Percentiles rank a stretch among this genome's conserved stretches.
These are phyloP conservation scores for Piromyces sp. DNA, from an alignment of 192 early-diverging fungal species.

Conservation along the genomic window DNA sequence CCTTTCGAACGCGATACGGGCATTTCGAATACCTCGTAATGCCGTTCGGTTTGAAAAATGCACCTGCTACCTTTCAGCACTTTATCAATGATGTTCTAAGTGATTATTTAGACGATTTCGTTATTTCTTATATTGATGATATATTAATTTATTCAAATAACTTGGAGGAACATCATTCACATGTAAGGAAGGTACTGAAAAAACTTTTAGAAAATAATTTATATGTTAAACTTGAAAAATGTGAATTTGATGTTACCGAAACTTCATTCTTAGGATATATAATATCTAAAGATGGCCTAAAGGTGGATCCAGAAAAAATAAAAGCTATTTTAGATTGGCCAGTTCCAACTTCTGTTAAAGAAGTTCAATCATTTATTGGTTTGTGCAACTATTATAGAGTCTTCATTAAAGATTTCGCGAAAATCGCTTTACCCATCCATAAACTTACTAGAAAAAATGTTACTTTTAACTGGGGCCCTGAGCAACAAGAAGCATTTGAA, in stretches of 20 bases:
- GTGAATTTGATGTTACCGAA: too few species aligned
- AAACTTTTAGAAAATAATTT: too few species aligned
- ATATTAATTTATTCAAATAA: neutral
- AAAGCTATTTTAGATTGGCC: slow-evolving; percentile 6
- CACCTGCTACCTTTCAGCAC: slow-evolving; percentile 31
- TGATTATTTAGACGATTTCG: slow-evolving; percentile 1
- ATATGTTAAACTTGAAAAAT: too few species aligned
- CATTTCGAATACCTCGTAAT: slow-evolving; percentile 33
- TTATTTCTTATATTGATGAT: too few species aligned
- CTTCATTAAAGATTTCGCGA: slow-evolving; percentile 14
- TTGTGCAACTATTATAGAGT: slow-evolving; percentile 11
- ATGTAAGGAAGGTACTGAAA: too few species aligned
- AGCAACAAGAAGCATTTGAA: neutral
- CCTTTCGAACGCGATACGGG: neutral
- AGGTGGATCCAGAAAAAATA: slow-evolving; percentile 6
- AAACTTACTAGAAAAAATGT: slow-evolving; percentile 7
- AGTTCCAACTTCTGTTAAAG: neutral
- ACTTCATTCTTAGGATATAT: slow-evolving; percentile 4
- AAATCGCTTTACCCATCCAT: slow-evolving; percentile 6
- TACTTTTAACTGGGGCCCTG: slow-evolving; percentile 4
- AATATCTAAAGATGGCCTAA: slow-evolving; percentile 9
- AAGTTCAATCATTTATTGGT: slow-evolving; percentile 12
- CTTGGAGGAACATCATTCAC: too few species aligned
- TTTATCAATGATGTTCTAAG: slow-evolving; percentile 25
- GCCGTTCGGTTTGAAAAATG: slow-evolving; percentile 42